phyloP scores from a whole-genome alignment of 306 rosid genomes.

The Rosa persica region DNA sequence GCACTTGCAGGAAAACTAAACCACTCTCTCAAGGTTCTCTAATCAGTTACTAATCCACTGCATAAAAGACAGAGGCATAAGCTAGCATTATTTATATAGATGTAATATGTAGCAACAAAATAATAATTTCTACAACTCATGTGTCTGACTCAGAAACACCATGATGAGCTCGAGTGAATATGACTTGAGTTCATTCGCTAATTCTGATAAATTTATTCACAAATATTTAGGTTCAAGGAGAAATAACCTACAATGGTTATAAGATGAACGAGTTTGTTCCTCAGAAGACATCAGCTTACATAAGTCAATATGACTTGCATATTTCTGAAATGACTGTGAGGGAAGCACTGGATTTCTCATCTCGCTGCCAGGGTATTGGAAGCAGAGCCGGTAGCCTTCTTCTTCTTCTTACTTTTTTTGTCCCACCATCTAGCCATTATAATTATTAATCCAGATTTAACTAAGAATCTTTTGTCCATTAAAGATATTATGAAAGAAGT shows the following conservation, averaged over 20 bases:
- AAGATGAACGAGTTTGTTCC: slow-evolving; percentile 28
- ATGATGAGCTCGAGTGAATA: too few species aligned
- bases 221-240: slow-evolving; percentile 22
- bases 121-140: too few species aligned
- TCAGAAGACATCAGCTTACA: slow-evolving; percentile 36
- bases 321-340: slow-evolving; percentile 33
- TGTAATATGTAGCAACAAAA: background rate
- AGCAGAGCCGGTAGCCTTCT: slow-evolving; percentile 23
- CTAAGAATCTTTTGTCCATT: background rate
- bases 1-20: slow-evolving; percentile 50
- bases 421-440: background rate
- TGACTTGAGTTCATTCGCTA: too few species aligned
- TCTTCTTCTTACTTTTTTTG: background rate
- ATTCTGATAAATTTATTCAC: background rate
- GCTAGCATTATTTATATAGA: background rate
- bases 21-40: slow-evolving; percentile 48
- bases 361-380: slow-evolving; percentile 32
- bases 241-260: slow-evolving; percentile 29
- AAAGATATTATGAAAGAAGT: slow-evolving; percentile 33
- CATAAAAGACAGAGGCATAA: background rate
- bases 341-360: slow-evolving; percentile 30
- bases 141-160: too few species aligned
- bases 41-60: background rate
- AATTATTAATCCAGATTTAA: background rate
- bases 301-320: slow-evolving; percentile 37